Conservation (phyloP, 345 rosid genomes). For the Sonneratia alba region DNA sequence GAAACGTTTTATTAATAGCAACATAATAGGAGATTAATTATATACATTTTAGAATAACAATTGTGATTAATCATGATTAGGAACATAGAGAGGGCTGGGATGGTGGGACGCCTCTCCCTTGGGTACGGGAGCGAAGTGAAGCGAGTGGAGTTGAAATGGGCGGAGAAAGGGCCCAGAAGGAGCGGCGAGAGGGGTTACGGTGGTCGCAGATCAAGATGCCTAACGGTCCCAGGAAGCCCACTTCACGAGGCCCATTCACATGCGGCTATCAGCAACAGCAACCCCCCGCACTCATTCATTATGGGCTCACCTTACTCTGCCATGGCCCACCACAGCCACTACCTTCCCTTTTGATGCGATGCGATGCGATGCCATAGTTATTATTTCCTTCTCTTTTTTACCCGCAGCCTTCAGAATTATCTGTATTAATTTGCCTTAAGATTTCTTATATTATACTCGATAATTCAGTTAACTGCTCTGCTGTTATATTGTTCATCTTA, state of each 20-base stretch:
- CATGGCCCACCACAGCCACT: slow-evolving; percentile 8
- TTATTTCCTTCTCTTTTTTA: no score
- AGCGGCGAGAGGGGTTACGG: slow-evolving; percentile 18
- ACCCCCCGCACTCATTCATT: slow-evolving; percentile 11
- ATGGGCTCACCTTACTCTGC: slow-evolving; percentile 15
- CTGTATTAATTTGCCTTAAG: no score
- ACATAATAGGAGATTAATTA: background rate
- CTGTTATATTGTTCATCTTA: no score
- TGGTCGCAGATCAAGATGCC: slow-evolving; percentile 19
- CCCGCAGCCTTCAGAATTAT: background rate
- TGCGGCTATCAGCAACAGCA: slow-evolving; percentile 2
- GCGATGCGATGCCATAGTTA: background rate
- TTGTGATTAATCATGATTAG: slow-evolving; percentile 13
- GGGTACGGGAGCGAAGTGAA: slow-evolving; percentile 27
- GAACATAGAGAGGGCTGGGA: slow-evolving; percentile 50
- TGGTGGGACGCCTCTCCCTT: slow-evolving; percentile 28
- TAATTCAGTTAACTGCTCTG: no score
- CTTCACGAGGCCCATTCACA: background rate
- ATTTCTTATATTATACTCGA: no score
- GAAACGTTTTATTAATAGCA: no score
- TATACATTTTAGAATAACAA: background rate
- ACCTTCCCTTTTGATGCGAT: slow-evolving; percentile 9
- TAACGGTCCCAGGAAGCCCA: slow-evolving; percentile 9
- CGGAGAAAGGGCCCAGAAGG: slow-evolving; percentile 55
- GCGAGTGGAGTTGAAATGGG: slow-evolving; percentile 58